Evolutionary conservation across 352 stramenopile genomes (phyloP).

Genomic region (Stramenopiles sp.): DNA sequence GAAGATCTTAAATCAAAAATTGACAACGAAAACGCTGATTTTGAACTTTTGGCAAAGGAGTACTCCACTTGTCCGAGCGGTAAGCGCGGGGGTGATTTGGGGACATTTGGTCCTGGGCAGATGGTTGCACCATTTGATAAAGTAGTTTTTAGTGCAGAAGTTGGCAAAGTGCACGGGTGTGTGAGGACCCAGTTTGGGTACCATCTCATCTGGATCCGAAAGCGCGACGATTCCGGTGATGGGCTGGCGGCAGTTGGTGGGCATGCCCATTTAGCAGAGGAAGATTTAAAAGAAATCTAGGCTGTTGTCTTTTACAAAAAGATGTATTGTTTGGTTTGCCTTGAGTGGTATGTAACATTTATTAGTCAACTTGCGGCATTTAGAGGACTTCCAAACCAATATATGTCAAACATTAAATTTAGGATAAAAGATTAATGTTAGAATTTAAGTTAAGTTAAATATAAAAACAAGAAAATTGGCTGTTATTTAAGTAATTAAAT

Average conservation of each 20-base stretch:
- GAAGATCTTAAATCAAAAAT: slow-evolving; percentile 19
- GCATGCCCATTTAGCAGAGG: too few relatives aligned
- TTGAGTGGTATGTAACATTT: too few relatives aligned
- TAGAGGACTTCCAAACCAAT: too few relatives aligned
- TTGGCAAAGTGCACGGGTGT: slow-evolving; percentile 38
- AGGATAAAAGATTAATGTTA: too few relatives aligned
- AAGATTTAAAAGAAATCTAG: too few relatives aligned
- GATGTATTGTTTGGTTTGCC: too few relatives aligned
- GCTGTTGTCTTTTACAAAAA: too few relatives aligned
- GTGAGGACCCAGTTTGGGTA: slow-evolving; percentile 44
- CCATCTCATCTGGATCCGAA: slow-evolving; percentile 41
- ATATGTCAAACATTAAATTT: too few relatives aligned
- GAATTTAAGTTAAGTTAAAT: too few relatives aligned
- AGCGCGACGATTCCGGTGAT: slow-evolving; percentile 24
- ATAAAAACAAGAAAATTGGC: too few relatives aligned
- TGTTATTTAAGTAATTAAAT: too few relatives aligned
- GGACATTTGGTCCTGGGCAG: slow-evolving; percentile 35
- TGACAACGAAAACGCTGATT: slow-evolving; percentile 20
- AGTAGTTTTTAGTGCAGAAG: slow-evolving; percentile 34
- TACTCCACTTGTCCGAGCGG: slow-evolving; percentile 31
- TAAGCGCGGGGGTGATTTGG: slow-evolving; percentile 30
- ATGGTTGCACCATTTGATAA: slow-evolving; percentile 47
- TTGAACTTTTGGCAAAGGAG: slow-evolving; percentile 27
- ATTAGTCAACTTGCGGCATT: too few relatives aligned
- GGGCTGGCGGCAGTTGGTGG: background rate